Evolutionary conservation across 1,139 yeast genomes (phyloP).

Genomic region (Suhomyces chickasaworum): DNA sequence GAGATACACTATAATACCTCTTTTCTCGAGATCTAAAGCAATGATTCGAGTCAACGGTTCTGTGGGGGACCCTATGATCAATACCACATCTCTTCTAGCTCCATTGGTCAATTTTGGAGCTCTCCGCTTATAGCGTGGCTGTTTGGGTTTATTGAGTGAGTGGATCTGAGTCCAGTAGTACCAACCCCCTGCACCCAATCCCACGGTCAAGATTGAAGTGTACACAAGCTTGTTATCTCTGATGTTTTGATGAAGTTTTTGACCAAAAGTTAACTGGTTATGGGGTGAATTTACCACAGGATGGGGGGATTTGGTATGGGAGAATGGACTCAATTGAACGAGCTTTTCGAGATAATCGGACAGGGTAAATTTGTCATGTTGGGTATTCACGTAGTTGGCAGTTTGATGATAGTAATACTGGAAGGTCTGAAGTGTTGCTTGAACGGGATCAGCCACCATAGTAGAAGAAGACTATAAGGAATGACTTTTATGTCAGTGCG

Average conservation of each 20-base stretch:
- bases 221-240: slow-evolving; percentile 20
- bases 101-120: slow-evolving; percentile 69
- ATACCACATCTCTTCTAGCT: slow-evolving; percentile 71
- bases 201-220: slow-evolving; percentile 28
- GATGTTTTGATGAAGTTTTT: slow-evolving; percentile 16
- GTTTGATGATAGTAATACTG: slow-evolving; percentile 29
- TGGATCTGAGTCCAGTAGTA: slow-evolving; percentile 14
- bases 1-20: slow-evolving; percentile 81
- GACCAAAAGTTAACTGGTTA: slow-evolving; percentile 7
- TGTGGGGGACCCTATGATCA: slow-evolving; percentile 74
- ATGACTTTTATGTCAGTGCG: slow-evolving; percentile 1
- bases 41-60: slow-evolving; percentile 73
- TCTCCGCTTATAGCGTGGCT: slow-evolving; percentile 41
- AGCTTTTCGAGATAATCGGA: slow-evolving; percentile 24
- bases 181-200: slow-evolving; percentile 30
- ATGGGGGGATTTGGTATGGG: neutral
- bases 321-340: slow-evolving; percentile 11
- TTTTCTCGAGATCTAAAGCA: slow-evolving; percentile 70
- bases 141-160: neutral
- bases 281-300: neutral
- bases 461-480: neutral
- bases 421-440: slow-evolving; percentile 39
- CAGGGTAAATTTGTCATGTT: slow-evolving; percentile 26
- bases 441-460: slow-evolving; percentile 53
- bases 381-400: slow-evolving; percentile 27